These are phyloP conservation scores for Phlebopus sp. DNA, from an alignment of 1,284 basidiomycete species.

Conservation along the genomic window DNA sequence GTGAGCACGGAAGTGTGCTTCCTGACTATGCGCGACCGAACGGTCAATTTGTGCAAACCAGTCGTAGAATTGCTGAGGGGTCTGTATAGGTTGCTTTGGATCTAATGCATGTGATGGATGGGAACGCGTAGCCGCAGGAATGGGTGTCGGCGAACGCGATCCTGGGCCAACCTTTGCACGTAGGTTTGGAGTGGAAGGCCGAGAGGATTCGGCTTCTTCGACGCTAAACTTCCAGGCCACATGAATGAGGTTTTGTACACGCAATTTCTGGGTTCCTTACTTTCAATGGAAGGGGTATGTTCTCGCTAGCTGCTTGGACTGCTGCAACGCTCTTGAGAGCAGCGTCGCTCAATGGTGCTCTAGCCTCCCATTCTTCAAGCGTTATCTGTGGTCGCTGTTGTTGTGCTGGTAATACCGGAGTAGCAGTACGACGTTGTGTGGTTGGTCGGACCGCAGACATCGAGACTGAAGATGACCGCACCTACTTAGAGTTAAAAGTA, in stretches of 20 bases:
- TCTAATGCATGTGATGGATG: constrained; percentile 53
- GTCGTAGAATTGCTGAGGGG: constrained; percentile 92
- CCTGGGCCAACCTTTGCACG: constrained; percentile 32
- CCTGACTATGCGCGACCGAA: constrained; percentile 87
- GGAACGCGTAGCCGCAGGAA: constrained; percentile 22
- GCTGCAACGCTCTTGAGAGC: constrained; percentile 65
- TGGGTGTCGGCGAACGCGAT: constrained; percentile 37
- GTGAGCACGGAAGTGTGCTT: constrained; percentile 84
- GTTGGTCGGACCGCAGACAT: constrained; percentile 24
- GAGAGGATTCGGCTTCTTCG: constrained; percentile 38
- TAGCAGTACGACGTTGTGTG: constrained; percentile 25
- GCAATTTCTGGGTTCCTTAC: constrained; percentile 42
- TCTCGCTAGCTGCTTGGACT: constrained; percentile 64
- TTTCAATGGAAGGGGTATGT: constrained; percentile 66
- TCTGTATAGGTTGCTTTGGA: constrained; percentile 73
- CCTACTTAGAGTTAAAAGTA: too few species aligned
- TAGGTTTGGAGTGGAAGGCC: constrained; percentile 41
- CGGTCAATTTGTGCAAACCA: constrained; percentile 88
- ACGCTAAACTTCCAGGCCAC: constrained; percentile 32
- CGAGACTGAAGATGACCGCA: background rate
- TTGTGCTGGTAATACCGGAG: constrained; percentile 26
- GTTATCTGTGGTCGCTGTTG: constrained; percentile 44
- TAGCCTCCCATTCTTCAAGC: constrained; percentile 88
- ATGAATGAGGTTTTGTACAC: constrained; percentile 13
- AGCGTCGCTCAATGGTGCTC: constrained; percentile 69